These are phyloP conservation scores for Carex parvula DNA, from an alignment of 176 grass and related monocot genomes.

Conservation along the genomic window DNA sequence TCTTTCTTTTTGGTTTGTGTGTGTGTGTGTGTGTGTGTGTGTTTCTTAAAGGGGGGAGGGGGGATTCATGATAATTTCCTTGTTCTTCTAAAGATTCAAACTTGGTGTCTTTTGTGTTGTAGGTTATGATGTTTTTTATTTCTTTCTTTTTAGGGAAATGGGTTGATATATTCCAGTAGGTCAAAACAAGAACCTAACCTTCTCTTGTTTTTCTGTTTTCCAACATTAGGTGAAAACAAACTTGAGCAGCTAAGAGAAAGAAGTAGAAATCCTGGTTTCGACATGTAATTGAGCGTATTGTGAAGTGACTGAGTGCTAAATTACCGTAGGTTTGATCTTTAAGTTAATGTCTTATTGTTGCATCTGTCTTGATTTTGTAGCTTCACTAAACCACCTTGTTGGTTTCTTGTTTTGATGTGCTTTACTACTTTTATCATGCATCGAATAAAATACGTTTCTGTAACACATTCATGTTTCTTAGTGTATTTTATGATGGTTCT, in stretches of 20 bases:
- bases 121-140: background rate
- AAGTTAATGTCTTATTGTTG: constrained; percentile 13
- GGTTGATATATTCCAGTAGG: background rate
- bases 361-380: background rate
- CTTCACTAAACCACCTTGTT: background rate
- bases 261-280: background rate
- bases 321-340: constrained; percentile 4
- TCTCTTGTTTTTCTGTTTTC: background rate
- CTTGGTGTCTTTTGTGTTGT: too few species aligned
- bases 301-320: background rate
- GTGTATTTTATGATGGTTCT: background rate
- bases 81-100: too few species aligned
- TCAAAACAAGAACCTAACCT: background rate
- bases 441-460: background rate
- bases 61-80: too few species aligned
- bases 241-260: background rate
- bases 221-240: constrained; percentile 1
- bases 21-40: too few species aligned
- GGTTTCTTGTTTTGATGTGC: background rate
- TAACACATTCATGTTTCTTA: background rate
- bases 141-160: background rate
- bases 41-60: too few species aligned
- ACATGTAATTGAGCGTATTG: background rate
- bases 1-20: too few species aligned
- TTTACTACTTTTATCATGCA: background rate